A percentile compares a stretch with the other conserved stretches of the same genome.
Conservation (phyloP, 768 basidiomycete species). For the Rhizopogon roseolus region DNA sequence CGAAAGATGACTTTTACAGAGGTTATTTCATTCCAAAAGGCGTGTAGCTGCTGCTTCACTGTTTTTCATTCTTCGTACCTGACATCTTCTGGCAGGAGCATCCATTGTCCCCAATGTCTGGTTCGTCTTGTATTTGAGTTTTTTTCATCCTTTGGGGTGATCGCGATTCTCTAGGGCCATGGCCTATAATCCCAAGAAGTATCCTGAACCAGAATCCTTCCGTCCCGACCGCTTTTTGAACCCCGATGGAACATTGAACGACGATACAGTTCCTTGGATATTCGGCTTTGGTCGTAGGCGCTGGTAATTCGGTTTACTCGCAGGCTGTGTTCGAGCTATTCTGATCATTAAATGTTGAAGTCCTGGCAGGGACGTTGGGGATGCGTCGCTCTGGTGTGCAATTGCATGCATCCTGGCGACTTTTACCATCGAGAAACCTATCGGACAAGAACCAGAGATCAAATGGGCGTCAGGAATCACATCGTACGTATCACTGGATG, state of each 20-base stretch:
- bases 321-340: neutral
- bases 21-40: slow-evolving; percentile 25
- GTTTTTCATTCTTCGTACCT: neutral
- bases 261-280: neutral
- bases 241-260: neutral
- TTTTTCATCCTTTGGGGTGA: neutral
- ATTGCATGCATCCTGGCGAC: slow-evolving; percentile 10
- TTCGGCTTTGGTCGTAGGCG: slow-evolving; percentile 4
- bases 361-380: slow-evolving; percentile 1
- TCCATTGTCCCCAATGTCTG: slow-evolving; percentile 10
- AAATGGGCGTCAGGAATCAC: slow-evolving; percentile 13
- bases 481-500: slow-evolving; percentile 2
- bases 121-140: neutral
- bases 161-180: slow-evolving; percentile 22
- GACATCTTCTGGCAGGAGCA: neutral
- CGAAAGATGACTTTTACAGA: neutral
- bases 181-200: slow-evolving; percentile 44
- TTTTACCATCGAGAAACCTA: slow-evolving; percentile 11
- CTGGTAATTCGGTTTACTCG: neutral
- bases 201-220: slow-evolving; percentile 47
- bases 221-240: slow-evolving; percentile 43
- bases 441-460: slow-evolving; percentile 9
- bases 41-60: slow-evolving; percentile 7
- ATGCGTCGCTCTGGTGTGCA: neutral
- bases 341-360: neutral